These are phyloP conservation scores for Sanghuangporus baumii DNA, from an alignment of 1,284 basidiomycete species.

Conservation along the genomic window DNA sequence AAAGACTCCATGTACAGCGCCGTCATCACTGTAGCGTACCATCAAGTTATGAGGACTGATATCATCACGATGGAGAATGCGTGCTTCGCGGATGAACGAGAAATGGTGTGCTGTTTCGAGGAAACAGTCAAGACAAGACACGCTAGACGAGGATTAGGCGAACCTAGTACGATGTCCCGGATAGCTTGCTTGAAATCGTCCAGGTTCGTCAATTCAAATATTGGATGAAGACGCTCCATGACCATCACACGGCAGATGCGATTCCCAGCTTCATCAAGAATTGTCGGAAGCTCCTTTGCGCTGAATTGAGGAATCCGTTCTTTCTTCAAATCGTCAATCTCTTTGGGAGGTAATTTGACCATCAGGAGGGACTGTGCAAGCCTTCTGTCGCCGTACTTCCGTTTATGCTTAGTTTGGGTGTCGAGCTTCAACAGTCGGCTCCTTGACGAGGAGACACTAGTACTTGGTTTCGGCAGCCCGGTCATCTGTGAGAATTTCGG, in stretches of 20 bases:
- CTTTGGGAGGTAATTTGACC: neutral
- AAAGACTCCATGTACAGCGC: too few relatives aligned
- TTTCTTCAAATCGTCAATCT: too few relatives aligned
- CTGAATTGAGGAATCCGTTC: too few relatives aligned
- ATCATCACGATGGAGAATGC: too few relatives aligned
- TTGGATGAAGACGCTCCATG: neutral
- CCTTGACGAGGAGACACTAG: neutral
- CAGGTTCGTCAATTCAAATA: neutral
- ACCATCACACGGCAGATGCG: neutral
- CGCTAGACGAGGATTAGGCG: neutral
- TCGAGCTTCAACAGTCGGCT: neutral
- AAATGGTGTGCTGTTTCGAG: too few relatives aligned
- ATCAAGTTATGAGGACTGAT: too few relatives aligned
- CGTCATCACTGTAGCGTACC: too few relatives aligned
- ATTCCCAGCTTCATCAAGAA: neutral
- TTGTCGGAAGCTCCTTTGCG: too few relatives aligned
- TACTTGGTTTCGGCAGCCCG: too few relatives aligned
- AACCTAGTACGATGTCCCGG: neutral
- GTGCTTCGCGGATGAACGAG: neutral
- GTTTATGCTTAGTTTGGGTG: neutral
- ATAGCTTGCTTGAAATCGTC: slow-evolving; percentile 1
- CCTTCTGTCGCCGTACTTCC: neutral
- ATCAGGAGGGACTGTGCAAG: neutral
- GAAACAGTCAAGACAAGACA: too few relatives aligned
- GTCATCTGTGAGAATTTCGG: too few relatives aligned